Evolutionary conservation across 2,329 filamentous ascomycete species (phyloP), one percentile per base, ranked within the genome.

Genomic region (Claviceps monticola): DNA sequence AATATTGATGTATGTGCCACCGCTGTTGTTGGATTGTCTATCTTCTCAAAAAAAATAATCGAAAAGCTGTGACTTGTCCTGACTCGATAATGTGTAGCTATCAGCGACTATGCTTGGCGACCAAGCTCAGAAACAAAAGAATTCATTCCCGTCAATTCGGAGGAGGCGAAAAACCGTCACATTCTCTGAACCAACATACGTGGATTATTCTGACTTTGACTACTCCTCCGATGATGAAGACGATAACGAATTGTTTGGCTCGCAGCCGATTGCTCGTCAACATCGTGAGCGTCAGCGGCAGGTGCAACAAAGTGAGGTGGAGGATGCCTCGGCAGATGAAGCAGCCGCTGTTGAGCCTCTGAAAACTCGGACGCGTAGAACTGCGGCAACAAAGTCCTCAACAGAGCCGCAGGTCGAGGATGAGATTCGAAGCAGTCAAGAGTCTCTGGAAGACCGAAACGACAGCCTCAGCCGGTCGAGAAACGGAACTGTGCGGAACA

Each of bases 401-500:
- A 67, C 71, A 11, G 50, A 54, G 9, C 19, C 17, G 38, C 56
- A 57, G 6, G 62, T 66, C 3, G 68, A 70, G 19, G 66, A 70
- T 4, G 62, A 64, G 16, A 63, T 66, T 56, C 62, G 63, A 41
- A 77, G 71, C 48, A 87, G 82, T 58, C 85, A 88, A 51, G 86
- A 91, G 46, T 76, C 79, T 3, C 76, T 83, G 52, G 78, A 81
- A 47, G 69, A 66, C 46, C 80, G 74, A 55, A 60, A 67, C 52
- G 72, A 78, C 43, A 70, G 71, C 1, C 69, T 71, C 1, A 76
- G 75, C 63, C 80, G 84, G 63, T 89, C 88, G 38, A 81, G 84
- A 56, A 94, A 95, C 59, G 89, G 89, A 43, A 91, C 86, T 21
- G 78, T 95, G 45, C 80, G 91, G 56, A 94, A 94, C 64, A 91